Percentiles rank a stretch among this genome's conserved stretches.
Evolutionary conservation across 148 eudicot species (phyloP).

Genomic region (Rhododendron kiyosumense): DNA sequence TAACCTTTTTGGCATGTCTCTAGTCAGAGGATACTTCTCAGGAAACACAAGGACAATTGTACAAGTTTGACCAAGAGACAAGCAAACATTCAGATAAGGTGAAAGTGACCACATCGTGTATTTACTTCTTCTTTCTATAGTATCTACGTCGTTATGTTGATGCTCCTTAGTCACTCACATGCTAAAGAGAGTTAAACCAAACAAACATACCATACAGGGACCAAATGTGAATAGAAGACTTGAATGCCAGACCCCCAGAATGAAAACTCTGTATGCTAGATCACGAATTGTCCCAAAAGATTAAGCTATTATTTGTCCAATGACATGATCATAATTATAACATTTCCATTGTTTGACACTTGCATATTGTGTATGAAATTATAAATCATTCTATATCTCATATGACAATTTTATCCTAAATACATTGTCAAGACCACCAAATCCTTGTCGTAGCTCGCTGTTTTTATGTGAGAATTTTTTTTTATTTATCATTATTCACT

Average conservation of each 20-base stretch:
- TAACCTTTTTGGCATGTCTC: conserved; percentile 5
- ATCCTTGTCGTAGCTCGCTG: background rate
- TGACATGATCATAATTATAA: background rate
- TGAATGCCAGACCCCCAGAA: background rate
- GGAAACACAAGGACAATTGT: conserved; percentile 48
- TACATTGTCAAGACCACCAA: background rate
- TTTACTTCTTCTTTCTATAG: background rate
- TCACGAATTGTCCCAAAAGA: background rate
- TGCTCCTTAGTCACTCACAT: background rate
- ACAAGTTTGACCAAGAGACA: conserved; percentile 65
- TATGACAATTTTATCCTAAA: background rate
- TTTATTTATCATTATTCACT: background rate
- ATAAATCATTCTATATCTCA: background rate
- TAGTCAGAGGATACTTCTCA: conserved; percentile 84
- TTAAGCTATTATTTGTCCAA: background rate
- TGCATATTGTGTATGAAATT: background rate
- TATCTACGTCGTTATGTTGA: background rate
- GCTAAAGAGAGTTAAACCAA: background rate
- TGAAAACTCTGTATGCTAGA: background rate
- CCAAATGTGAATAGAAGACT: background rate
- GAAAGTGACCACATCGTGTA: background rate
- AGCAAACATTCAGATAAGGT: conserved; percentile 72
- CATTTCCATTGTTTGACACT: background rate
- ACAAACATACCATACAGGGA: background rate
- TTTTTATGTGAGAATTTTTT: background rate